Conservation (phyloP, 2,329 filamentous ascomycete genomes). For the Monosporascus sp. region DNA sequence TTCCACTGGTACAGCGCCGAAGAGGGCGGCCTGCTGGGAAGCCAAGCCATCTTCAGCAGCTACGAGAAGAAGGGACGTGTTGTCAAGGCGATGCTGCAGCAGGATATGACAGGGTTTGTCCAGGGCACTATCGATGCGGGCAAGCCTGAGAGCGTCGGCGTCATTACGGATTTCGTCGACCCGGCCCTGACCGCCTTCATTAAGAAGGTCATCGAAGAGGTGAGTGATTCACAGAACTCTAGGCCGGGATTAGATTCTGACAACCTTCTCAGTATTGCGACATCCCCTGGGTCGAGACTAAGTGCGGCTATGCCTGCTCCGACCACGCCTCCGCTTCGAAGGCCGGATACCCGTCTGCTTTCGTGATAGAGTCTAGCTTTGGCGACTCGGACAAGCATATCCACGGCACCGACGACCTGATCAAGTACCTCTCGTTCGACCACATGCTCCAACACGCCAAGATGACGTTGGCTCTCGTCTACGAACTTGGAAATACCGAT, state of each 20-base stretch:
- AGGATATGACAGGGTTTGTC: slow-evolving; percentile 94
- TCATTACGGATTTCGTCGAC: slow-evolving; percentile 91
- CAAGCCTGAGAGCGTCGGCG: slow-evolving; percentile 78
- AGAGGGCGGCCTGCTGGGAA: slow-evolving; percentile 63
- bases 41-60: slow-evolving; percentile 79
- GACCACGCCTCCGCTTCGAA: slow-evolving; percentile 71
- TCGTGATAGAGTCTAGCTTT: slow-evolving; percentile 72
- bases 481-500: slow-evolving; percentile 76
- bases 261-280: slow-evolving; percentile 64
- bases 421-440: slow-evolving; percentile 72
- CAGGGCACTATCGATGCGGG: slow-evolving; percentile 79
- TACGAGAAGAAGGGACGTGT: slow-evolving; percentile 71
- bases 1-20: slow-evolving; percentile 89
- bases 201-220: slow-evolving; percentile 73
- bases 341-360: slow-evolving; percentile 69
- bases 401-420: slow-evolving; percentile 64
- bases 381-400: slow-evolving; percentile 63
- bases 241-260: slow-evolving; percentile 29
- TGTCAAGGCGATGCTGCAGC: slow-evolving; percentile 94
- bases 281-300: slow-evolving; percentile 81
- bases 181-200: slow-evolving; percentile 79
- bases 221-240: neutral
- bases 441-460: slow-evolving; percentile 90
- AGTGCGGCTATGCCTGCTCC: slow-evolving; percentile 82
- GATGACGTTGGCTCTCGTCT: slow-evolving; percentile 77